Evolutionary conservation across 2,329 filamentous ascomycete species (phyloP).

Genomic region (Escovopsis sp.): DNA sequence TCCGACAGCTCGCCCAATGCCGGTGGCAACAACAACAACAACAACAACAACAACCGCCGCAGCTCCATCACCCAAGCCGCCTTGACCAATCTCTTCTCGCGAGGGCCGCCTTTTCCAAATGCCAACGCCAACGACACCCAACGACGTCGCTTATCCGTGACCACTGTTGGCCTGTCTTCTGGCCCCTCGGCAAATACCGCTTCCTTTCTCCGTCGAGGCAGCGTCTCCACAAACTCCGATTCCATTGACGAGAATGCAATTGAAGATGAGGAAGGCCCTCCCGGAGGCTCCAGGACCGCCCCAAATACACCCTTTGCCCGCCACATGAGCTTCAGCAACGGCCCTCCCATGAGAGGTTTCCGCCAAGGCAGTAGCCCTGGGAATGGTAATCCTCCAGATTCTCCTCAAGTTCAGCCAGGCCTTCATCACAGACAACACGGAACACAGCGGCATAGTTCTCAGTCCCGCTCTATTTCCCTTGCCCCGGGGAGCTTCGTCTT

Average conservation of each 20-base stretch:
- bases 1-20: slow-evolving; percentile 21
- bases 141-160: slow-evolving; percentile 59
- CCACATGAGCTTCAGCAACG: slow-evolving; percentile 82
- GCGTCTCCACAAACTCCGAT: slow-evolving; percentile 54
- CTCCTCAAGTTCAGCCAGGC: slow-evolving; percentile 22
- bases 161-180: slow-evolving; percentile 59
- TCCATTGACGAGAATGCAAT: slow-evolving; percentile 59
- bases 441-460: slow-evolving; percentile 10
- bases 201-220: slow-evolving; percentile 45
- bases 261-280: slow-evolving; percentile 49
- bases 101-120: slow-evolving; percentile 32
- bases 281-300: slow-evolving; percentile 36
- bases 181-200: slow-evolving; percentile 50
- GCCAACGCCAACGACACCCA: slow-evolving; percentile 37
- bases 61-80: slow-evolving; percentile 43
- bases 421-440: slow-evolving; percentile 19
- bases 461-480: slow-evolving; percentile 4
- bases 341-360: slow-evolving; percentile 51
- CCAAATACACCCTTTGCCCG: slow-evolving; percentile 65
- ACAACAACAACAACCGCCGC: slow-evolving; percentile 34
- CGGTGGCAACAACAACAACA: slow-evolving; percentile 26
- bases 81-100: slow-evolving; percentile 42
- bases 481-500: slow-evolving; percentile 15
- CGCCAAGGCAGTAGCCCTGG: slow-evolving; percentile 43
- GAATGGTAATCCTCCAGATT: slow-evolving; percentile 43